Percentiles rank a stretch among this genome's conserved stretches.
Conservation (phyloP, 306 rosid species). For the Alnus rubra region DNA sequence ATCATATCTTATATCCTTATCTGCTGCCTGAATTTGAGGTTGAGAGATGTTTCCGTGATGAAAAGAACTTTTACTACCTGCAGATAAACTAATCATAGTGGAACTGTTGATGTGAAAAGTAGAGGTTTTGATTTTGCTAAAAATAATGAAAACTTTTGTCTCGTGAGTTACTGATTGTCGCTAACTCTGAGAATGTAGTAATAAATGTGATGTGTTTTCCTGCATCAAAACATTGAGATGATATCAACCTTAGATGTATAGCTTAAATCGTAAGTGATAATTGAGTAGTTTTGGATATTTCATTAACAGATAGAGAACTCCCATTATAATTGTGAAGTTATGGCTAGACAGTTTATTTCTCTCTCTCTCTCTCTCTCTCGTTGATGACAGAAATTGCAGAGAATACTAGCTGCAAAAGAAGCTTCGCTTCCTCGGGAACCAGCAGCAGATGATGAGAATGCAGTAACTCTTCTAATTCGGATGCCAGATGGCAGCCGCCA, state of each 20-base stretch:
- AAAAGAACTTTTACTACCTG: background rate
- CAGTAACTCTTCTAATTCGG: conserved; percentile 65
- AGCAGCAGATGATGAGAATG: conserved; percentile 50
- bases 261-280: background rate
- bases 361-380: background rate
- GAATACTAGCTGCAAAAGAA: conserved; percentile 39
- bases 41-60: background rate
- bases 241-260: background rate
- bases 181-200: background rate
- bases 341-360: background rate
- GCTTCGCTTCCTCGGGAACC: conserved; percentile 66
- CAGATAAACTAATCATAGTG: background rate
- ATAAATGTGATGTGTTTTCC: background rate
- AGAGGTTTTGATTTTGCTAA: background rate
- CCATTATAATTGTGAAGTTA: background rate
- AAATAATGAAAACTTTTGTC: background rate
- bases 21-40: background rate
- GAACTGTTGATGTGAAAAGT: background rate
- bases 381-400: conserved; percentile 47
- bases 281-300: background rate
- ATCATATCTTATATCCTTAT: background rate
- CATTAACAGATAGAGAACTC: background rate
- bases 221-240: background rate
- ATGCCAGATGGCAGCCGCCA: conserved; percentile 77
- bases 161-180: background rate